Conservation (phyloP, 2,329 filamentous ascomycete genomes). For the Helotiales sp. region DNA sequence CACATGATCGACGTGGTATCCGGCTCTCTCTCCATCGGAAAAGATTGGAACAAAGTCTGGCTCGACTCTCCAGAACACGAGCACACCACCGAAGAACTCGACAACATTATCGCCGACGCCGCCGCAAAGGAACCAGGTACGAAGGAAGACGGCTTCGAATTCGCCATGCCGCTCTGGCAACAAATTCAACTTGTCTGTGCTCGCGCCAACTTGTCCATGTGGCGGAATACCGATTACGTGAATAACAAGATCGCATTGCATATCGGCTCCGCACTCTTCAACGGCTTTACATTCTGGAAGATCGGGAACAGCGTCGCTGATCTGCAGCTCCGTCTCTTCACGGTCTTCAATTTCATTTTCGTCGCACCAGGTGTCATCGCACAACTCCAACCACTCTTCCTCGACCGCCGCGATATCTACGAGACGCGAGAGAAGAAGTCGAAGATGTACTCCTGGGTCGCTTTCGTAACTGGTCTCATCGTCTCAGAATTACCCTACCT, state of each 20-base stretch:
- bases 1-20: conserved; percentile 53
- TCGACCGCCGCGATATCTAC: conserved; percentile 61
- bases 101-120: conserved; percentile 57
- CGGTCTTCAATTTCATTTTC: conserved; percentile 68
- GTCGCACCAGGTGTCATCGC: conserved; percentile 62
- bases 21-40: conserved; percentile 55
- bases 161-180: conserved; percentile 54
- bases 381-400: conserved; percentile 63
- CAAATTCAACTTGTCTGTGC: conserved; percentile 54
- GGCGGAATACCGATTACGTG: conserved; percentile 64
- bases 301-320: conserved; percentile 57
- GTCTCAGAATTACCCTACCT: conserved; percentile 54
- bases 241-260: conserved; percentile 58
- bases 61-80: conserved; percentile 61
- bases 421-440: conserved; percentile 64
- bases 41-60: conserved; percentile 74
- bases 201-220: conserved; percentile 55
- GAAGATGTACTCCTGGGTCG: conserved; percentile 65
- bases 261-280: conserved; percentile 60
- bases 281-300: conserved; percentile 66
- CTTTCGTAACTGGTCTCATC: conserved; percentile 59
- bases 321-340: conserved; percentile 61
- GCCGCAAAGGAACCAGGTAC: conserved; percentile 44
- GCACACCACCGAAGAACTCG: conserved; percentile 61
- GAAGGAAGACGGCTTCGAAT: conserved; percentile 52